phyloP scores from a whole-genome alignment of 345 rosid genomes.

The Rhodomyrtus tomentosa region DNA sequence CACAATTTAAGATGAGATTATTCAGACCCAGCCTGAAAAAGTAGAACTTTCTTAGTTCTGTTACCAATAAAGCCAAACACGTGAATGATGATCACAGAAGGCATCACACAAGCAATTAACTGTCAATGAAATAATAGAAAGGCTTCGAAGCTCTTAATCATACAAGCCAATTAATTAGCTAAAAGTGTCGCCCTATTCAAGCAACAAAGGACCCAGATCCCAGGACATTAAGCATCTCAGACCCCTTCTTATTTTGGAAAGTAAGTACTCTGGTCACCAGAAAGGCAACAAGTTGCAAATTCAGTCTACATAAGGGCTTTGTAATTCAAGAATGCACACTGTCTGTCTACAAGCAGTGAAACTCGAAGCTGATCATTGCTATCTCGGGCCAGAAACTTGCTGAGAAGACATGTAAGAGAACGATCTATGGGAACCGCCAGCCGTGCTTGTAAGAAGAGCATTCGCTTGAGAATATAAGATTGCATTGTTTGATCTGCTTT shows the following conservation, averaged over 20 bases:
- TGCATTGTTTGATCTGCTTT: slow-evolving; percentile 14
- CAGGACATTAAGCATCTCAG: background rate
- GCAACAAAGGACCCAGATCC: background rate
- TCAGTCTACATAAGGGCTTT: background rate
- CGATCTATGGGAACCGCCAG: slow-evolving; percentile 16
- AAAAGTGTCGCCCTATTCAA: background rate
- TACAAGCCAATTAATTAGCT: background rate
- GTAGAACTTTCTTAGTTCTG: background rate
- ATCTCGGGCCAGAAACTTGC: slow-evolving; percentile 87
- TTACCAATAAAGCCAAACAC: background rate
- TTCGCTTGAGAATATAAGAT: slow-evolving; percentile 19
- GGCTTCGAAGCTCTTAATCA: background rate
- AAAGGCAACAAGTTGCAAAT: background rate
- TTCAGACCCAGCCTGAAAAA: background rate
- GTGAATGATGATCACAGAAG: background rate
- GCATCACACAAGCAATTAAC: background rate
- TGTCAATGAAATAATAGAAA: background rate
- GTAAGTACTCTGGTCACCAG: background rate
- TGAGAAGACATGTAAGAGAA: slow-evolving; percentile 68
- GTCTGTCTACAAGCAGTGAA: background rate
- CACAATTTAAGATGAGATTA: background rate
- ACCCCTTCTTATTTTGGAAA: background rate
- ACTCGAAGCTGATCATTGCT: background rate
- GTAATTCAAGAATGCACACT: background rate
- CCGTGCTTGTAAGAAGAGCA: slow-evolving; percentile 19